These are phyloP conservation scores for Suhomyces taliae DNA, from an alignment of 1,139 yeast genomes.

Conservation along the genomic window DNA sequence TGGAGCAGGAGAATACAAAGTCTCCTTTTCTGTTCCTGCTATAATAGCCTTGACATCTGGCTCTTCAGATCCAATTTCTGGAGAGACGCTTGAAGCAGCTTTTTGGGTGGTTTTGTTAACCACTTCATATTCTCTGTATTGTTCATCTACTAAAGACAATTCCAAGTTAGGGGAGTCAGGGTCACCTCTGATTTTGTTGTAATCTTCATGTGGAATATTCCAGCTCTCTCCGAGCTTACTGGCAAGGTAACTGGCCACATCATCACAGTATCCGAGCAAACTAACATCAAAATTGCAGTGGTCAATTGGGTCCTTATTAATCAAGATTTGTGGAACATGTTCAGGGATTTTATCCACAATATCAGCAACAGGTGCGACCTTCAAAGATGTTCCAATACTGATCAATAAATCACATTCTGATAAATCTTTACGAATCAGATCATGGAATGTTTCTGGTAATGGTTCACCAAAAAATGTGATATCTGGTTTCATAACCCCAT, in stretches of 20 bases:
- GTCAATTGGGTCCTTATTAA: slow-evolving; percentile 76
- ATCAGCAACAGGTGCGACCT: slow-evolving; percentile 88
- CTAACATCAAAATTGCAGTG: slow-evolving; percentile 71
- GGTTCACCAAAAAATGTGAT: slow-evolving; percentile 94
- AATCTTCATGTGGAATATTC: slow-evolving; percentile 59
- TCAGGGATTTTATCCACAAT: slow-evolving; percentile 71
- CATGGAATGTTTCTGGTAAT: slow-evolving; percentile 72
- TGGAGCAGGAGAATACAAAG: not conserved
- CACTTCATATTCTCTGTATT: slow-evolving; percentile 17
- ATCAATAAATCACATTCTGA: slow-evolving; percentile 70
- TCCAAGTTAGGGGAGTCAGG: slow-evolving; percentile 19
- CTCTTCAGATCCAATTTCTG: not conserved
- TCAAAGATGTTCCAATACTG: slow-evolving; percentile 90
- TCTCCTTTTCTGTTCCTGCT: not conserved
- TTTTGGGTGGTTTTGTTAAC: slow-evolving; percentile 4
- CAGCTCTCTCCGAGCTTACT: slow-evolving; percentile 51
- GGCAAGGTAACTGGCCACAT: slow-evolving; percentile 64
- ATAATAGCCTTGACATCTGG: not conserved
- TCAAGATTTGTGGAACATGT: slow-evolving; percentile 77
- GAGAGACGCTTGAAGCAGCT: not conserved
- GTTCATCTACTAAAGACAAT: slow-evolving; percentile 21
- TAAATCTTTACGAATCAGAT: slow-evolving; percentile 57
- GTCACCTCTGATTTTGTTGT: slow-evolving; percentile 19
- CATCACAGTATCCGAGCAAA: slow-evolving; percentile 85
- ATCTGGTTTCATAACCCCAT: slow-evolving; percentile 93